These are phyloP conservation scores for Epichloe festucae DNA, from an alignment of 2,329 filamentous ascomycete species.

Conservation along the genomic window DNA sequence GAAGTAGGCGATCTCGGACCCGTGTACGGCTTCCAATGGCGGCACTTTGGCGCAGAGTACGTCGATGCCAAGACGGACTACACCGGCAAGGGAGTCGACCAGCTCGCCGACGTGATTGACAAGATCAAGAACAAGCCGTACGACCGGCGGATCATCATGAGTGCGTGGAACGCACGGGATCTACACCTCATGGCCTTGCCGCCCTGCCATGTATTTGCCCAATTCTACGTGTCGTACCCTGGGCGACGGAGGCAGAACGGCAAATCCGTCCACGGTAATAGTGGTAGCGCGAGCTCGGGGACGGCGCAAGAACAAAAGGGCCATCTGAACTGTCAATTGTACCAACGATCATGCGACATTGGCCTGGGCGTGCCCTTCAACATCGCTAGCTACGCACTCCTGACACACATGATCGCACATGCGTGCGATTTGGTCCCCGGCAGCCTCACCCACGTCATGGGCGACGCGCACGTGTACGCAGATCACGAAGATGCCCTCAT, in stretches of 20 bases:
- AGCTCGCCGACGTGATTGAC: constrained; percentile 78
- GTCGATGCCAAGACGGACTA: constrained; percentile 70
- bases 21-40: constrained; percentile 98
- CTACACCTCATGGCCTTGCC: constrained; percentile 80
- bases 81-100: constrained; percentile 77
- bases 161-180: constrained; percentile 87
- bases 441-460: constrained; percentile 88
- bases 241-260: constrained; percentile 9
- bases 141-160: constrained; percentile 79
- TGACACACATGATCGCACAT: constrained; percentile 91
- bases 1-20: constrained; percentile 84
- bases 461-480: constrained; percentile 90
- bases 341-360: constrained; percentile 94
- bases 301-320: constrained; percentile 35
- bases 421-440: constrained; percentile 76
- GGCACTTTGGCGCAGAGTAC: constrained; percentile 92
- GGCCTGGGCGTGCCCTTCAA: constrained; percentile 96
- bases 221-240: constrained; percentile 82
- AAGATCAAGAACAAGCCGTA: constrained; percentile 77
- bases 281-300: background rate
- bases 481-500: constrained; percentile 85
- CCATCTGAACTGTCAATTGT: constrained; percentile 73
- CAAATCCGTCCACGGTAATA: background rate
- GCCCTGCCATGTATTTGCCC: constrained; percentile 95
- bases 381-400: constrained; percentile 83